These are phyloP conservation scores for Beta lomatogona DNA, from an alignment of 179 eudicot genomes.

Conservation along the genomic window DNA sequence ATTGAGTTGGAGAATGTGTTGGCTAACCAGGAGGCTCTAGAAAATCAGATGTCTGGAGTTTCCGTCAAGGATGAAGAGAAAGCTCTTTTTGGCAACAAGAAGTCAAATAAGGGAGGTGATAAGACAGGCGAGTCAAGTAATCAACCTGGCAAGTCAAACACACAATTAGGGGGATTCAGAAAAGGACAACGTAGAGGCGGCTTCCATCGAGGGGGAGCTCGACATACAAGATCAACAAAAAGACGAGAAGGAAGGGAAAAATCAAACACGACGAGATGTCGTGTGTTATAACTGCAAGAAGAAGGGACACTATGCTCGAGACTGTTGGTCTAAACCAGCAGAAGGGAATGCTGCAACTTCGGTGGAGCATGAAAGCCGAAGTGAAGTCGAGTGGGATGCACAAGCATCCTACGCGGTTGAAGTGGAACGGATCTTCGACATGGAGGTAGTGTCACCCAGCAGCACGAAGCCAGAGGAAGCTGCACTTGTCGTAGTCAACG, in stretches of 20 bases:
- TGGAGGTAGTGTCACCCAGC: background rate
- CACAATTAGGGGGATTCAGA: background rate
- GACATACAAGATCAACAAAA: background rate
- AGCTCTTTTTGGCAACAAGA: background rate
- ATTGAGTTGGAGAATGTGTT: slow-evolving; percentile 20
- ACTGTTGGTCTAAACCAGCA: too few relatives aligned
- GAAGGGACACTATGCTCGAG: slow-evolving; percentile 15
- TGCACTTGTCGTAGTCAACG: background rate
- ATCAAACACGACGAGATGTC: background rate
- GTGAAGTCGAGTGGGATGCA: slow-evolving; percentile 9
- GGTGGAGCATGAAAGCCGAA: background rate
- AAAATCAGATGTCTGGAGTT: slow-evolving; percentile 4
- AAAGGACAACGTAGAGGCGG: background rate
- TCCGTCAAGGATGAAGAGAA: slow-evolving; percentile 9
- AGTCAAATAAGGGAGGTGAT: background rate
- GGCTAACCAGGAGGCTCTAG: slow-evolving; percentile 15
- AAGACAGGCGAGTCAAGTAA: background rate
- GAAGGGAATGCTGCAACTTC: background rate
- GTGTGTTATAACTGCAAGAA: slow-evolving; percentile 12
- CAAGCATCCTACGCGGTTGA: slow-evolving; percentile 15
- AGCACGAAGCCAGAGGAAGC: background rate
- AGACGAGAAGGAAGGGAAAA: background rate
- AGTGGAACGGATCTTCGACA: background rate
- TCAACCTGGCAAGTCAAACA: background rate
- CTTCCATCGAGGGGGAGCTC: slow-evolving; percentile 13